Evolutionary conservation across 306 rosid genomes (phyloP).

Genomic region (Prinsepia uniflora): DNA sequence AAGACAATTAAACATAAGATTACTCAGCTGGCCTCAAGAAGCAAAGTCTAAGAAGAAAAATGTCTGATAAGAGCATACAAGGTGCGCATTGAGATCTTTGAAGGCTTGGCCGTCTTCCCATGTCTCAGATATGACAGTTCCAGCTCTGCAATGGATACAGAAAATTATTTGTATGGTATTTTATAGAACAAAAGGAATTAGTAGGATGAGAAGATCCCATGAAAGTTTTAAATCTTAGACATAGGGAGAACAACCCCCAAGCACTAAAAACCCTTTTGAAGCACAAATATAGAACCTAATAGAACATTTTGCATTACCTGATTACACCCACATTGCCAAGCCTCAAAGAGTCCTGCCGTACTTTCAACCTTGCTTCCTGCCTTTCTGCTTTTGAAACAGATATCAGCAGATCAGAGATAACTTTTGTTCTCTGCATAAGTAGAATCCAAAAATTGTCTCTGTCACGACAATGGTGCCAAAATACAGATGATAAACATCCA

Average conservation of each 20-base stretch:
- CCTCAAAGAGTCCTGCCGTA: constrained; percentile 93
- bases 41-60: neutral
- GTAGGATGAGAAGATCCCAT: constrained; percentile 7
- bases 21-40: neutral
- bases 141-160: constrained; percentile 68
- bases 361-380: constrained; percentile 96
- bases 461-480: constrained; percentile 11
- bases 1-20: neutral
- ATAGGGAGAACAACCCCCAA: neutral
- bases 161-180: neutral
- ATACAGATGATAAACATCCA: neutral
- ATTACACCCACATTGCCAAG: constrained; percentile 97
- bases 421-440: constrained; percentile 79
- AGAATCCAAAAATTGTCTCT: constrained; percentile 13
- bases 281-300: constrained; percentile 2
- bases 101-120: constrained; percentile 99
- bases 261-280: constrained; percentile 6
- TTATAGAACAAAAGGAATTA: constrained; percentile 16
- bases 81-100: constrained; percentile 86
- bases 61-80: constrained; percentile 55
- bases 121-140: constrained; percentile 93
- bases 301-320: constrained; percentile 47
- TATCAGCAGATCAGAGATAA: constrained; percentile 89
- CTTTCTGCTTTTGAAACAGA: constrained; percentile 95
- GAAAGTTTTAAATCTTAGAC: neutral